Percentiles rank a stretch among this genome's conserved stretches.
These are phyloP conservation scores for Globomyces pollinis-pini DNA, from an alignment of 192 early-diverging fungal genomes.

Conservation along the genomic window DNA sequence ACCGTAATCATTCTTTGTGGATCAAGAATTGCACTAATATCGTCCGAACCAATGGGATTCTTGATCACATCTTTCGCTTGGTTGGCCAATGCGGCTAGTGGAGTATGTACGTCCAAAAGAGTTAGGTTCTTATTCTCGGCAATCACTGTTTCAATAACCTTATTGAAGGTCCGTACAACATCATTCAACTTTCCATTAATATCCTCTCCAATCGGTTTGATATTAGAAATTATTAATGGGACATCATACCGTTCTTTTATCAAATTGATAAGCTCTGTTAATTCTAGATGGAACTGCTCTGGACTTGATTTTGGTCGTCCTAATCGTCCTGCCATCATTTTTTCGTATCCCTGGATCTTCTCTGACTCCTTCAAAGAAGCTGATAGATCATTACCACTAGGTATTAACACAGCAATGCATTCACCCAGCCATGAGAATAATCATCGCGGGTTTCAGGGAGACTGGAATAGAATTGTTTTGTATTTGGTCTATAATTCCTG, in stretches of 20 bases:
- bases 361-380: neutral
- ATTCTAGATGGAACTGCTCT: constrained; percentile 3
- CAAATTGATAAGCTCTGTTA: neutral
- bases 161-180: neutral
- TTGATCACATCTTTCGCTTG: neutral
- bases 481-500: constrained; percentile 10
- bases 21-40: neutral
- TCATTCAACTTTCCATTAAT: constrained; percentile 8
- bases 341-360: neutral
- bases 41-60: constrained; percentile 2
- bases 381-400: neutral
- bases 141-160: neutral
- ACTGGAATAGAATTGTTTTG: neutral
- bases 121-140: neutral
- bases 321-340: neutral
- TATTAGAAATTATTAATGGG: neutral
- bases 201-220: constrained; percentile 10
- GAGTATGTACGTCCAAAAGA: neutral
- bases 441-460: neutral
- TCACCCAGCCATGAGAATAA: constrained; percentile 1
- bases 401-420: neutral
- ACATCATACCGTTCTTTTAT: neutral
- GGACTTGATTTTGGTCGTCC: constrained; percentile 9
- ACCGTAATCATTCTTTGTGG: constrained; percentile 5
- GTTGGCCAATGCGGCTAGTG: neutral